Base-by-base conservation (phyloP, 2,329 filamentous ascomycete genomes). In the Metarhizium brunneum region DNA sequence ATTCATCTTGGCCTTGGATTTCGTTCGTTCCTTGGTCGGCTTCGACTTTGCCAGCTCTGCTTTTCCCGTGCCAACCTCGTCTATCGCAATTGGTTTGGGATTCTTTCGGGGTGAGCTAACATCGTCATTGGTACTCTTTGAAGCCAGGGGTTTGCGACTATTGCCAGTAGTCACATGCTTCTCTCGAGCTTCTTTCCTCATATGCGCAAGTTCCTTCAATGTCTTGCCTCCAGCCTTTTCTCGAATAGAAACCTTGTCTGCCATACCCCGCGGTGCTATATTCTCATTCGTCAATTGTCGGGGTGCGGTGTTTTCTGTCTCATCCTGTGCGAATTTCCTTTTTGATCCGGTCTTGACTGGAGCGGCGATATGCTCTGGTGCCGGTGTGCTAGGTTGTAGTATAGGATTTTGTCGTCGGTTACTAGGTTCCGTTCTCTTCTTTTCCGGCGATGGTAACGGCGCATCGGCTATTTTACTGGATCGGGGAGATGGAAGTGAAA, bases 121-220 rank as follows among this genome's bases (percentile, higher is more conserved):
- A 60, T 81, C 77, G 55, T 82, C 75, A 62, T 85, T 85, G 16
- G 80, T 78, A 68, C 73, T 86, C 69, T 86, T 86, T 49, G 73
- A 71, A 7, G 75, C 70, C 11, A 84, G 69, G 1, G 81, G 77
- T 56, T 74, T 79, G 52, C 81, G 75, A 40, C 66, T 60, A 25
- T 65, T 64, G 11, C 64, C 62, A 6, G 60, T 56, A 1, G 62
- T 57, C n/a, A 64, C 63, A 8, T 65, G 59, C 49, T 63, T 68
- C 49, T 72, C 68, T 52, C 67, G 67, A 3, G 61, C 61, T n/a
- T 78, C 76, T 55, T 72, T 76, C 54, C 70, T 72, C 54, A 70
- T 67, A 38, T 63, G 66, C 6, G 76, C 65, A 6, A 77, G 63
- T 45, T 79, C 75, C 58, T 79, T 82, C 52, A 78, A 67, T 11